These are phyloP conservation scores for Ploettnerulaceae sp. DNA, from an alignment of 2,329 filamentous ascomycete species.

Conservation along the genomic window DNA sequence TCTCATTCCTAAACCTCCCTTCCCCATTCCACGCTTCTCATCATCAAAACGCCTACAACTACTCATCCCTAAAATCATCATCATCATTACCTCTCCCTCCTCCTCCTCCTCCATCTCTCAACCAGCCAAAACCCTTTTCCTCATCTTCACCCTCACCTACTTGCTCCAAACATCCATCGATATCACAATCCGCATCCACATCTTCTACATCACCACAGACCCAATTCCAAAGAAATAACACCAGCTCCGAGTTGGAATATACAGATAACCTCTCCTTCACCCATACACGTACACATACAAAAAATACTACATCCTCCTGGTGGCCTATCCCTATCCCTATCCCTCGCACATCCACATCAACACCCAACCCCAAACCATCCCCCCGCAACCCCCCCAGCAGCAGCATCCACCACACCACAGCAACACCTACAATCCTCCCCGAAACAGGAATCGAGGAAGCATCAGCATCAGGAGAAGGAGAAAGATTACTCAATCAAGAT, in stretches of 20 bases:
- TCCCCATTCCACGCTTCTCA: background rate
- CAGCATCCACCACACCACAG: too few relatives aligned
- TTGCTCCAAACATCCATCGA: too few relatives aligned
- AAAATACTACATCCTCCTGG: slow-evolving; percentile 1
- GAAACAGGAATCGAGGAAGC: too few relatives aligned
- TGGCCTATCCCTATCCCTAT: background rate
- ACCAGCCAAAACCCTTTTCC: too few relatives aligned
- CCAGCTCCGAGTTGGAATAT: background rate
- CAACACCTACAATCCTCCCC: too few relatives aligned
- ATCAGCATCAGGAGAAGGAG: background rate
- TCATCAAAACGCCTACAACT: background rate
- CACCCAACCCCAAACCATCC: too few relatives aligned
- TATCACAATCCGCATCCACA: too few relatives aligned
- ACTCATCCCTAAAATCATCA: background rate
- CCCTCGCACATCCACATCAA: too few relatives aligned
- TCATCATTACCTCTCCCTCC: background rate
- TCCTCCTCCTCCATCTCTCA: background rate
- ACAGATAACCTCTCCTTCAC: background rate
- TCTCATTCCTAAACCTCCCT: slow-evolving; percentile 7
- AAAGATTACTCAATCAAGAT: background rate
- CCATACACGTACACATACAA: too few relatives aligned
- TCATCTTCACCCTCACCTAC: too few relatives aligned
- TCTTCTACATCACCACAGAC: background rate
- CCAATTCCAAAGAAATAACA: background rate
- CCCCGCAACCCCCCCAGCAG: too few relatives aligned